Conservation (phyloP, 495 filamentous ascomycete genomes). For the Hypoxylon perforatum region DNA sequence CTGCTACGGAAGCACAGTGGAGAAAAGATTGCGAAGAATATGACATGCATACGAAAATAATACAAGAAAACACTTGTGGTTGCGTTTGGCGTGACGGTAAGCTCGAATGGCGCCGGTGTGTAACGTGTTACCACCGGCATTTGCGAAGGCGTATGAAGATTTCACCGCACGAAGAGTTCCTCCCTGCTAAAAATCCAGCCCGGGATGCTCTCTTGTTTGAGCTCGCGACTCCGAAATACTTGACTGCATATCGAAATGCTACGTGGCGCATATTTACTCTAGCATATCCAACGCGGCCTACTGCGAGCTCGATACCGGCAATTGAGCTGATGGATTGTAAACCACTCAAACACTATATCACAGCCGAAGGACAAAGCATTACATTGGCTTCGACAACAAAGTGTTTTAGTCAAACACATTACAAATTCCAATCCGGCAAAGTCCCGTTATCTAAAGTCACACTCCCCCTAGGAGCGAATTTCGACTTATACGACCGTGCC, state of each 20-base stretch:
- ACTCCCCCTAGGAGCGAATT: conserved; percentile 32
- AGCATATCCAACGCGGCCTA: conserved; percentile 25
- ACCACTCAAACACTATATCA: conserved; percentile 29
- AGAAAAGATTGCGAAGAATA: conserved; percentile 48
- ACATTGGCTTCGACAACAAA: conserved; percentile 49
- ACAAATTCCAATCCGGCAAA: conserved; percentile 31
- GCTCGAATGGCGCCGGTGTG: conserved; percentile 46
- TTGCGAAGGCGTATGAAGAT: conserved; percentile 48
- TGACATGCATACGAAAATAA: conserved; percentile 50
- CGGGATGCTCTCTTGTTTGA: conserved; percentile 57
- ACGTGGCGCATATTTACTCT: conserved; percentile 54
- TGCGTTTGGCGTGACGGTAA: conserved; percentile 39
- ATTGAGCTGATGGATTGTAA: conserved; percentile 32
- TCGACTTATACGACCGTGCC: conserved; percentile 42
- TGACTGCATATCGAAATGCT: conserved; percentile 58
- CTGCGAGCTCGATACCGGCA: conserved; percentile 11
- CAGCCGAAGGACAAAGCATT: conserved; percentile 12
- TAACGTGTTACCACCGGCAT: conserved; percentile 35
- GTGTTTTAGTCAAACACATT: conserved; percentile 50
- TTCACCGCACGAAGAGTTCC: conserved; percentile 56
- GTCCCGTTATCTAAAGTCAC: conserved; percentile 31
- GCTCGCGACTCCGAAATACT: conserved; percentile 48
- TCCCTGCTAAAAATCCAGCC: conserved; percentile 49
- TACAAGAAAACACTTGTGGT: conserved; percentile 41
- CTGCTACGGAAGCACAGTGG: conserved; percentile 56